Conservation (phyloP, 1,139 yeast genomes). For the Taphrina pruni region DNA sequence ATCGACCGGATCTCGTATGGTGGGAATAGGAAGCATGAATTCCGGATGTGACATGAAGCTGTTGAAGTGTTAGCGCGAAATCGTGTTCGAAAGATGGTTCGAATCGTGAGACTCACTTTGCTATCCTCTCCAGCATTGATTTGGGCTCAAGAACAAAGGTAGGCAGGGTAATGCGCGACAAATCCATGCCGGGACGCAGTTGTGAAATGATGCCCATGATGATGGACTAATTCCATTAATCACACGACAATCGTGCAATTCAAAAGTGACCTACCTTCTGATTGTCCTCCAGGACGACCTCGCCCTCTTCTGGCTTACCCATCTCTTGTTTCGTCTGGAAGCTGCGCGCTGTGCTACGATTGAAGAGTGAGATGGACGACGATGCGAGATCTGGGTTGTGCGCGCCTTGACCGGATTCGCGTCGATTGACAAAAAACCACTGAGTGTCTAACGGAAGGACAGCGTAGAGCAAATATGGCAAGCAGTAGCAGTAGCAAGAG, state of each 20-base stretch:
- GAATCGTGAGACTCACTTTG: slow-evolving; percentile 66
- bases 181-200: slow-evolving; percentile 80
- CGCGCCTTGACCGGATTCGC: no score
- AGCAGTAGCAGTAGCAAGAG: no score
- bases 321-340: slow-evolving; percentile 1
- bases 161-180: slow-evolving; percentile 88
- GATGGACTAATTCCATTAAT: slow-evolving; percentile 15
- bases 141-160: slow-evolving; percentile 93
- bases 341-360: neutral
- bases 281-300: slow-evolving; percentile 40
- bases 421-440: no score
- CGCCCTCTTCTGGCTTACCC: slow-evolving; percentile 40
- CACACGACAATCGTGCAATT: neutral
- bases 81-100: neutral
- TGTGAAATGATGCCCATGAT: slow-evolving; percentile 39
- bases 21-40: slow-evolving; percentile 71
- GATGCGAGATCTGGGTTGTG: no score
- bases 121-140: slow-evolving; percentile 93
- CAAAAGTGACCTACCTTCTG: slow-evolving; percentile 19
- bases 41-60: slow-evolving; percentile 68
- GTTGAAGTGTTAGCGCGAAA: neutral
- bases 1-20: slow-evolving; percentile 60
- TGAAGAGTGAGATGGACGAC: no score
- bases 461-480: no score
- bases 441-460: no score